Percentiles rank a stretch among this genome's conserved stretches.
Evolutionary conservation across 2,329 filamentous ascomycete species (phyloP).

Genomic region (Ilyonectria mors-panacis): DNA sequence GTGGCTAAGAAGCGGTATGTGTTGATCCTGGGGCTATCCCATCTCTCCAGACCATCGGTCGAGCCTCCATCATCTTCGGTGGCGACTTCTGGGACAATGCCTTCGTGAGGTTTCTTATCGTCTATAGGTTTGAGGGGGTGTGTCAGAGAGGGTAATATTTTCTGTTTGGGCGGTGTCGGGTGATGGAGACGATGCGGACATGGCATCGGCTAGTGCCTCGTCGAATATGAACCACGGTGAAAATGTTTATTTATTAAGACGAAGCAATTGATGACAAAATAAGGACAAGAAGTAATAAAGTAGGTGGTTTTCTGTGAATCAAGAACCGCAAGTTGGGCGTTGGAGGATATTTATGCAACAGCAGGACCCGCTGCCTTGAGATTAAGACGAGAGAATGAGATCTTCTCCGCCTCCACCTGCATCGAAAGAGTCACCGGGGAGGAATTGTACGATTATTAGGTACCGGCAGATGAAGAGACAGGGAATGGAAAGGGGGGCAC

Average conservation of each 20-base stretch:
- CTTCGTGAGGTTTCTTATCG: constrained; percentile 1
- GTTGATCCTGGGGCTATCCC: constrained; percentile 75
- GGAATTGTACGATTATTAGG: constrained; percentile 14
- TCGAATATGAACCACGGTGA: neutral
- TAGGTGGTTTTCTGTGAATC: neutral
- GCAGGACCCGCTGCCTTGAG: neutral
- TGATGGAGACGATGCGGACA: neutral
- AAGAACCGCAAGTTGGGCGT: neutral
- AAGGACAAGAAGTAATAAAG: neutral
- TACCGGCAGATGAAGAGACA: neutral
- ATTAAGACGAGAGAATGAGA: neutral
- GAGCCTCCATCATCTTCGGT: constrained; percentile 31
- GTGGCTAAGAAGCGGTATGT: constrained; percentile 71
- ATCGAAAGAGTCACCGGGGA: constrained; percentile 10
- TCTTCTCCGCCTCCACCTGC: neutral
- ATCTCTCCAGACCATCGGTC: constrained; percentile 60
- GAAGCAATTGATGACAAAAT: neutral
- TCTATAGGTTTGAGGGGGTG: neutral
- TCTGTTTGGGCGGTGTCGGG: neutral
- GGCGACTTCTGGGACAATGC: constrained; percentile 8
- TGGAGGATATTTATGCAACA: neutral
- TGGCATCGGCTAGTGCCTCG: neutral
- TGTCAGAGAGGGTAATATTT: neutral
- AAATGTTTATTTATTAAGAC: neutral
- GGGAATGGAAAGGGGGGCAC: neutral